Evolutionary conservation across 1,284 basidiomycete genomes (phyloP).

Genomic region (Kalmanozyma brasiliensis): DNA sequence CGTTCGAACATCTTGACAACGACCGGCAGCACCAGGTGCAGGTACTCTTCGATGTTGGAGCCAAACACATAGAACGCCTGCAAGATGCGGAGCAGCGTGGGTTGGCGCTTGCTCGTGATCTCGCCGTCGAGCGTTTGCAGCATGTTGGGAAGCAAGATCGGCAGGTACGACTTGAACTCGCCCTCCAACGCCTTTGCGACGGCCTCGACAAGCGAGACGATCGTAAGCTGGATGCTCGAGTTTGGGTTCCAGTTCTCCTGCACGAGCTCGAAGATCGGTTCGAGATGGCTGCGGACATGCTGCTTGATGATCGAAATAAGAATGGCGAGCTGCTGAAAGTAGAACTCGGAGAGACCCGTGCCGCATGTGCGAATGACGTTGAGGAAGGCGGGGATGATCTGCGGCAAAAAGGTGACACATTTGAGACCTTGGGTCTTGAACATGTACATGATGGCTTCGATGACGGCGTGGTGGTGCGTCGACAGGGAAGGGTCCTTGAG

Average conservation of each 20-base stretch:
- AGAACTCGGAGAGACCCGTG: conserved; percentile 87
- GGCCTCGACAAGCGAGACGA: conserved; percentile 92
- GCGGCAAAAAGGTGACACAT: conserved; percentile 91
- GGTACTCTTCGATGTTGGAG: conserved; percentile 95
- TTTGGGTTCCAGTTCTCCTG: conserved; percentile 71
- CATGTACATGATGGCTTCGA: conserved; percentile 98
- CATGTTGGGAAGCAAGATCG: conserved; percentile 87
- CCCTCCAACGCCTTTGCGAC: conserved; percentile 95
- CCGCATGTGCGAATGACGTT: conserved; percentile 82
- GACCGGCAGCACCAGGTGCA: conserved; percentile 94
- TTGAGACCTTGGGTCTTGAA: conserved; percentile 98
- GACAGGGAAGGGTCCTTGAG: conserved; percentile 74
- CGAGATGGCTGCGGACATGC: conserved; percentile 82
- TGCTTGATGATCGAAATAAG: conserved; percentile 97
- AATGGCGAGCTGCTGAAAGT: conserved; percentile 94
- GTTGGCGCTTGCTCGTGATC: conserved; percentile 69
- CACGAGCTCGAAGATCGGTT: conserved; percentile 66
- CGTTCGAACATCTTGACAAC: conserved; percentile 93
- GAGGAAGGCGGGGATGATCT: conserved; percentile 97
- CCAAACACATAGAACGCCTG: conserved; percentile 94
- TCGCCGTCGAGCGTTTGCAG: conserved; percentile 78
- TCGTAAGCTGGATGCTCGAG: conserved; percentile 84
- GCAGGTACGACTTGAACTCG: conserved; percentile 98
- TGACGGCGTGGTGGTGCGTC: conserved; percentile 80
- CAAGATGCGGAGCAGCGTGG: conserved; percentile 88